Percentiles rank a stretch among this genome's conserved stretches.
These are phyloP conservation scores for Geotrichum phurueaensis DNA, from an alignment of 1,139 yeast species.

Conservation along the genomic window DNA sequence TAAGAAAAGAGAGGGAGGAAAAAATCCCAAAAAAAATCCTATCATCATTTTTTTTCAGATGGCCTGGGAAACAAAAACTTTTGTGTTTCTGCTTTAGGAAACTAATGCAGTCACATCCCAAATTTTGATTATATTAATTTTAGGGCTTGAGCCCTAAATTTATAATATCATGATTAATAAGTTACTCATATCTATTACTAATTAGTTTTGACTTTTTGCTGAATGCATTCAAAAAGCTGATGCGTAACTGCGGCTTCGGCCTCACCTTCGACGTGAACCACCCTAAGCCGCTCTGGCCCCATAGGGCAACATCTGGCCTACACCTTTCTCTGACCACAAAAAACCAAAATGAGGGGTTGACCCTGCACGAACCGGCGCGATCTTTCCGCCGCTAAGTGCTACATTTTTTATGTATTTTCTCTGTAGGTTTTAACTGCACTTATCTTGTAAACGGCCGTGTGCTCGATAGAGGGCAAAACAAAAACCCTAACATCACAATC, in stretches of 20 bases:
- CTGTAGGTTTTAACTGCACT: not conserved
- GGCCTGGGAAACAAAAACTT: not conserved
- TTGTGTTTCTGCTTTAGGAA: not conserved
- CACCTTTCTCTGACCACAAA: no score
- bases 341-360: no score
- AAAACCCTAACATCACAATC: not conserved
- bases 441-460: no score
- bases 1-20: constrained; percentile 3
- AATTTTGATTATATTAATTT: not conserved
- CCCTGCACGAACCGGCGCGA: no score
- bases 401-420: no score
- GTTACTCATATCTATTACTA: not conserved
- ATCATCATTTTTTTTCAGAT: not conserved
- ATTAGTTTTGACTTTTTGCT: not conserved
- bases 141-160: constrained; percentile 15
- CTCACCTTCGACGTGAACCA: no score
- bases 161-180: not conserved
- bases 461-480: not conserved
- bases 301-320: no score
- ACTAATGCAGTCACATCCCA: not conserved
- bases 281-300: no score
- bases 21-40: constrained; percentile 4
- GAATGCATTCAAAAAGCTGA: not conserved
- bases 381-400: no score
- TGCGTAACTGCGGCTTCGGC: not conserved